phyloP scores from a whole-genome alignment of 768 basidiomycete genomes.

The Amanita exitialis region DNA sequence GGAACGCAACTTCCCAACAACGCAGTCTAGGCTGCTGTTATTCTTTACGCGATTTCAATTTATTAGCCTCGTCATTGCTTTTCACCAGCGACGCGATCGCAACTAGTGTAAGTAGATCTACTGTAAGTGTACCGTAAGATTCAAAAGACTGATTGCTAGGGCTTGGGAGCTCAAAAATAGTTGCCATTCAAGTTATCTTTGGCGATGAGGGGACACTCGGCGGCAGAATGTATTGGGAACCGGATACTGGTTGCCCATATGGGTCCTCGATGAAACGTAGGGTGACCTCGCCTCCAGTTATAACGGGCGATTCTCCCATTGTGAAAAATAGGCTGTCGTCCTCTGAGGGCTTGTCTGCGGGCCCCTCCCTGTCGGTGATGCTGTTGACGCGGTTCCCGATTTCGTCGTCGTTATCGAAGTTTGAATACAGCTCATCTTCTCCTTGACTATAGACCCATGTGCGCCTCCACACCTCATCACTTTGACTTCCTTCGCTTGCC shows the following conservation, averaged over 20 bases:
- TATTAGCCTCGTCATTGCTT: too few relatives aligned
- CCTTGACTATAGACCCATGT: neutral
- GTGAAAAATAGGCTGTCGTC: neutral
- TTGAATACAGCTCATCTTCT: conserved; percentile 1
- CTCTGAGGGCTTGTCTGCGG: neutral
- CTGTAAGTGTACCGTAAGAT: too few relatives aligned
- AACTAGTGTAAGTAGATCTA: too few relatives aligned
- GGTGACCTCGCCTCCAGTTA: neutral
- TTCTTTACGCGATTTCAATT: too few relatives aligned
- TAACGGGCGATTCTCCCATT: conserved; percentile 1
- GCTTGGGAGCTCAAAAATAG: too few relatives aligned
- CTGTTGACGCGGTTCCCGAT: neutral
- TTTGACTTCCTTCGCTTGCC: neutral
- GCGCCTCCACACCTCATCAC: neutral
- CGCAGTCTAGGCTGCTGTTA: too few relatives aligned
- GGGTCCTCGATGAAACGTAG: conserved; percentile 2
- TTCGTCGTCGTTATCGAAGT: neutral
- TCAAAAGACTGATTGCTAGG: too few relatives aligned
- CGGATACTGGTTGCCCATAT: neutral
- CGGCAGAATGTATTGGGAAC: neutral
- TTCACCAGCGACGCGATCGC: too few relatives aligned
- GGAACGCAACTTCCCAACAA: too few relatives aligned
- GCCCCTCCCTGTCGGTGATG: neutral
- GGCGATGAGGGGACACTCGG: neutral
- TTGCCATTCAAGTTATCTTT: too few relatives aligned